Evolutionary conservation across 2,329 filamentous ascomycete species (phyloP).

Genomic region (Aphanoascus verrucosus): DNA sequence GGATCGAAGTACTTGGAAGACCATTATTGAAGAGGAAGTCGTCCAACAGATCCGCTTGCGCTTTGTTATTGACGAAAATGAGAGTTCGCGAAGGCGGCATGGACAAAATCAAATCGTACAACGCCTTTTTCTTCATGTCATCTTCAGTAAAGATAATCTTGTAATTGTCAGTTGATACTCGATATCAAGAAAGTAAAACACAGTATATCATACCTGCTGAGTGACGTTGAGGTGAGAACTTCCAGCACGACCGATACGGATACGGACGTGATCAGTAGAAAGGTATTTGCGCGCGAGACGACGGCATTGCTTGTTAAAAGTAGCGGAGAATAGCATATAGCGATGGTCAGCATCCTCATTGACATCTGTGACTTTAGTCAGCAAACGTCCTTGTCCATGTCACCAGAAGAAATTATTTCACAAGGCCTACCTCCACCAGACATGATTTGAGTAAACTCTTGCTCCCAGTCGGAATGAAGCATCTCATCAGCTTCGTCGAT

Average conservation of each 20-base stretch:
- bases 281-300: constrained; percentile 68
- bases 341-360: constrained; percentile 63
- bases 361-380: constrained; percentile 40
- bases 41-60: constrained; percentile 69
- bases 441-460: constrained; percentile 65
- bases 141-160: constrained; percentile 57
- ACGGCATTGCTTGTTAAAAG: constrained; percentile 72
- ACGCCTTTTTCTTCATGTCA: constrained; percentile 55
- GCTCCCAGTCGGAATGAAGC: constrained; percentile 66
- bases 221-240: constrained; percentile 72
- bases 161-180: constrained; percentile 13
- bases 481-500: constrained; percentile 96
- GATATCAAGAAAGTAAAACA: background rate
- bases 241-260: constrained; percentile 79
- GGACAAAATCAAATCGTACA: constrained; percentile 61
- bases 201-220: constrained; percentile 45
- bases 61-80: constrained; percentile 79
- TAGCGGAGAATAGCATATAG: constrained; percentile 84
- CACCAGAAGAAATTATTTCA: too few relatives aligned
- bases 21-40: constrained; percentile 73
- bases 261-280: constrained; percentile 59
- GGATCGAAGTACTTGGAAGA: constrained; percentile 78
- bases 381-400: too few relatives aligned
- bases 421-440: constrained; percentile 69
- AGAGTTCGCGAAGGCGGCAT: constrained; percentile 67